Base-by-base conservation (phyloP, 192 early-diverging fungal genomes). In the Coemansia asiatica region DNA sequence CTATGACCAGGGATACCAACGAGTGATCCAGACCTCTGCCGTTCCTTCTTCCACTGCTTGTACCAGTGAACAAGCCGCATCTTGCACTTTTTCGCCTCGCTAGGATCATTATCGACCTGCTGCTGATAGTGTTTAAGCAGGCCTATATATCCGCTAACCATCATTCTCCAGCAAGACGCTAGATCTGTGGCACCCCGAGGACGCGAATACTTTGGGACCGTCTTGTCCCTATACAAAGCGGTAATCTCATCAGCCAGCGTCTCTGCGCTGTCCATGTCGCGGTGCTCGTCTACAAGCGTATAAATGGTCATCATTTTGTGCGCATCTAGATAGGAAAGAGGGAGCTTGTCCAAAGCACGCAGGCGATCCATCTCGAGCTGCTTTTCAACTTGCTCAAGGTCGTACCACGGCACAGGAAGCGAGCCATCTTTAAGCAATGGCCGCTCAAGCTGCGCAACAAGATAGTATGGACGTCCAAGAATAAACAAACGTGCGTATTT, bases 311-410 rank as follows among this genome's bases (percentile, higher is more conserved):
- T 57, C 77, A 80, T 74, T n/a, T 50, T 67, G 9, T 27, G 35
- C 4, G 72, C 68, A 26, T 66, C 77, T 4, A 40, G 48, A 50
- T 62, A 68, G 4, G 68, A 49, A 31, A 80, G 21, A 1, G 77
- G 77, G 13, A 80, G 72, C 54, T 80, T 80, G 56, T 80, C 77
- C 16, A 80, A 50, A 15, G 72, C 77, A 21, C 77, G 72, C 58
- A 80, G 28, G 0, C 77, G 77, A 22, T 80, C 77, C 56, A 74
- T 62, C 47, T 80, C 68, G 27, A 80, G 58, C 40, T 80, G 77
- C 55, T 31, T 26, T 55, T 80, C 77, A 12, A 74, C 77, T 44
- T 74, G 57, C 40, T 35, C 19, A 61, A 80, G 56, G 21, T 71
- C 68, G 40, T 80, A 80, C 66, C 61, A 67, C 15, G 73, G 60